Evolutionary conservation across 352 stramenopile genomes (phyloP).

Genomic region (Globisporangium orthogonon): DNA sequence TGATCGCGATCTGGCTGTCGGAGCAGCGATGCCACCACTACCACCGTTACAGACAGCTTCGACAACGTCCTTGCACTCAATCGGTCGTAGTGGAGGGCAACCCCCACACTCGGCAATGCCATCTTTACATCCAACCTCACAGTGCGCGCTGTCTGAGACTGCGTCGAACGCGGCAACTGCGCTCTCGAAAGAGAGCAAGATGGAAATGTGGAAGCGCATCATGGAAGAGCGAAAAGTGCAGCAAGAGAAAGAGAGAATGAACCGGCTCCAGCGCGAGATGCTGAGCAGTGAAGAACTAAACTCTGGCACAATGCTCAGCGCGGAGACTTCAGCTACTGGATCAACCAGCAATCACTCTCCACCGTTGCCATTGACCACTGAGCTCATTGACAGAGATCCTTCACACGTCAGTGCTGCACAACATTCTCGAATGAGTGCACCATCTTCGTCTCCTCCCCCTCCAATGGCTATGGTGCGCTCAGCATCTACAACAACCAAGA

Average conservation of each 20-base stretch:
- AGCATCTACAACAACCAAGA: not conserved
- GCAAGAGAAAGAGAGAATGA: conserved; percentile 18
- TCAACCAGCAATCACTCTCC: not conserved
- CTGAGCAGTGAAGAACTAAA: not conserved
- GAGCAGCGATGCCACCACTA: not conserved
- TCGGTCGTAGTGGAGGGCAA: not conserved
- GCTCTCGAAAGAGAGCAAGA: conserved; percentile 45
- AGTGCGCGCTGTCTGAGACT: no score
- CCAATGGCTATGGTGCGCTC: not conserved
- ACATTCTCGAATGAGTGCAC: not conserved
- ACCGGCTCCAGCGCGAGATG: conserved; percentile 8
- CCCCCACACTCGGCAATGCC: not conserved
- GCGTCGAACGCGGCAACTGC: not conserved
- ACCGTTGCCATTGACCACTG: not conserved
- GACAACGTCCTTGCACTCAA: not conserved
- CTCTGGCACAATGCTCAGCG: not conserved
- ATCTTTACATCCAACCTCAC: not conserved
- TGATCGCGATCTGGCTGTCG: not conserved
- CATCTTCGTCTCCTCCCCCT: not conserved
- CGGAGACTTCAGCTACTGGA: not conserved
- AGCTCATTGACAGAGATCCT: not conserved
- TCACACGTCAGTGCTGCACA: not conserved
- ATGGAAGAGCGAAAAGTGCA: conserved; percentile 35
- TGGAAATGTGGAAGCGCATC: conserved; percentile 64
- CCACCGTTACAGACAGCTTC: not conserved